A percentile compares a stretch with the other conserved stretches of the same genome.
phyloP scores from a whole-genome alignment of 345 rosid genomes.

The Anastatica hierochuntica region DNA sequence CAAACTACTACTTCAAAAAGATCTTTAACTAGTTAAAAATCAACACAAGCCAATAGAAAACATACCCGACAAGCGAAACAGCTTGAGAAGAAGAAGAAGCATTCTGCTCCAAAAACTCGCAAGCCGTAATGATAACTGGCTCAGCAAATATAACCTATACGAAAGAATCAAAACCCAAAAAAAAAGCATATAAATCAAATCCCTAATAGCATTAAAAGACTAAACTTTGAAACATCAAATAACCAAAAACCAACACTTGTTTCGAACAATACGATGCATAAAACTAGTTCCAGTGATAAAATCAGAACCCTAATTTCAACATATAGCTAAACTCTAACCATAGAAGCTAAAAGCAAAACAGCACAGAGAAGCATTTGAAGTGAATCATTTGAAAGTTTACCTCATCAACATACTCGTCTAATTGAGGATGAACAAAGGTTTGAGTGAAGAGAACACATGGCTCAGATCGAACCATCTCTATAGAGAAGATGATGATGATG shows the following conservation, averaged over 20 bases:
- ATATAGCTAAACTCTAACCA: background rate
- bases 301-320: background rate
- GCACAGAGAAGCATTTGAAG: background rate
- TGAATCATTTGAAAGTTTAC: slow-evolving; percentile 24
- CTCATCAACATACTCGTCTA: slow-evolving; percentile 98
- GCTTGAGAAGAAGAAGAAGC: slow-evolving; percentile 76
- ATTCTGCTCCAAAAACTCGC: slow-evolving; percentile 91
- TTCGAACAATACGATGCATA: no score
- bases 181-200: background rate
- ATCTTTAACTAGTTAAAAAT: background rate
- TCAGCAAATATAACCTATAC: slow-evolving; percentile 83
- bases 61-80: slow-evolving; percentile 76
- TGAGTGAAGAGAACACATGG: slow-evolving; percentile 88
- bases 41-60: background rate
- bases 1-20: background rate
- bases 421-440: slow-evolving; percentile 86
- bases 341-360: background rate
- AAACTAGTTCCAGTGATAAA: no score
- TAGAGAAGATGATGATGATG: slow-evolving; percentile 4
- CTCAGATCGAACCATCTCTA: slow-evolving; percentile 96
- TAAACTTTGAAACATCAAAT: background rate
- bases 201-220: background rate
- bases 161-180: background rate
- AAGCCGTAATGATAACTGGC: slow-evolving; percentile 81
- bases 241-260: no score